phyloP scores from a whole-genome alignment of 169 alveolate genomes.

The Theileria parva region DNA sequence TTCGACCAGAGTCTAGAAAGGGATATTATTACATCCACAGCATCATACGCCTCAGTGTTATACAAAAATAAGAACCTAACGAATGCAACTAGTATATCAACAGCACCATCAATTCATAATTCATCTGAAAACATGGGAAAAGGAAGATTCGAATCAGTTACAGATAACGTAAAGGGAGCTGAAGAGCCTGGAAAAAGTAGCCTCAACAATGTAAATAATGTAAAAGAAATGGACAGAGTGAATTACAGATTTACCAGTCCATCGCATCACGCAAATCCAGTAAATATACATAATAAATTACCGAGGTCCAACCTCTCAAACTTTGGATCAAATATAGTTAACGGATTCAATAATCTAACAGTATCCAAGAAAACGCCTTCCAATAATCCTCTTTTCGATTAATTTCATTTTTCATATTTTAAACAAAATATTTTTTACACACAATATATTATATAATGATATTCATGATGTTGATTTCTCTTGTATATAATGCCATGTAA shows the following conservation, averaged over 20 bases:
- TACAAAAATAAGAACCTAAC: not conserved
- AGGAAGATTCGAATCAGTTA: not conserved
- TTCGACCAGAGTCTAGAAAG: slow-evolving; percentile 46
- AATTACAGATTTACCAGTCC: not conserved
- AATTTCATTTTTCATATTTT: not conserved
- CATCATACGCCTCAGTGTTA: slow-evolving; percentile 28
- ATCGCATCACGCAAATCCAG: not conserved
- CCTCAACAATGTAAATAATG: not conserved
- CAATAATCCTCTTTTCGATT: slow-evolving; percentile 34
- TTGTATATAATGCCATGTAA: slow-evolving; percentile 75
- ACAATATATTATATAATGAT: not conserved
- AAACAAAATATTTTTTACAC: not conserved
- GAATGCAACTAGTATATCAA: not conserved
- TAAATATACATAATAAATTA: not conserved
- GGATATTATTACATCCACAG: slow-evolving; percentile 20
- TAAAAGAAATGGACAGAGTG: not conserved
- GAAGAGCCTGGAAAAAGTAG: not conserved
- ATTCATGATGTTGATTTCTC: not conserved
- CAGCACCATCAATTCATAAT: not conserved
- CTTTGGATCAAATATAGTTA: slow-evolving; percentile 4
- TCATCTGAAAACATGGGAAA: not conserved
- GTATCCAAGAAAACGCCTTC: slow-evolving; percentile 26
- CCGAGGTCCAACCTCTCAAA: slow-evolving; percentile 2
- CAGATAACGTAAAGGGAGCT: not conserved
- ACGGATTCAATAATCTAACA: slow-evolving; percentile 4